Conservation (phyloP, 2,329 filamentous ascomycete species). For the Drechslerella coelobrocha region DNA sequence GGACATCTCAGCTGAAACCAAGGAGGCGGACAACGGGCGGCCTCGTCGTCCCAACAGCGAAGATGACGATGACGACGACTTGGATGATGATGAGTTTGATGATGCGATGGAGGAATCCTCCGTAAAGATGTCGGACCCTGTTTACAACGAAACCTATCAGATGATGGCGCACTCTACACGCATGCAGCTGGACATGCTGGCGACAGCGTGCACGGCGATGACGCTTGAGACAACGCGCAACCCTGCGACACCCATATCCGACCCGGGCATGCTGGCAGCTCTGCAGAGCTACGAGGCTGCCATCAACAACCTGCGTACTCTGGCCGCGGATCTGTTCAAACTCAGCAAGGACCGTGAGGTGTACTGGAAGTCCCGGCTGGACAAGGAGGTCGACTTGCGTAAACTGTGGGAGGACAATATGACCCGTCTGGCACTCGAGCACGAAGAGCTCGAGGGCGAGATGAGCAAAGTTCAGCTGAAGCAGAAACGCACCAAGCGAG, state of each 20-base stretch:
- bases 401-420: conserved; percentile 99
- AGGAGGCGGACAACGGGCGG: conserved; percentile 39
- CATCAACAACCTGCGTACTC: conserved; percentile 81
- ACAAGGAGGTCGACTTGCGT: conserved; percentile 87
- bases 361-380: conserved; percentile 94
- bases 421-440: conserved; percentile 92
- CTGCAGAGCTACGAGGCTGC: conserved; percentile 86
- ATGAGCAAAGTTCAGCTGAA: conserved; percentile 61
- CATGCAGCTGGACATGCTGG: conserved; percentile 87
- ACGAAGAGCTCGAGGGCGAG: conserved; percentile 85
- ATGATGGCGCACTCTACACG: conserved; percentile 96
- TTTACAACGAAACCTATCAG: conserved; percentile 90
- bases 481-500: conserved; percentile 46
- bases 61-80: conserved; percentile 58
- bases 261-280: conserved; percentile 77
- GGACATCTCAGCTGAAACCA: conserved; percentile 39
- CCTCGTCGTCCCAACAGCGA: conserved; percentile 56
- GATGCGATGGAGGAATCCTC: conserved; percentile 80
- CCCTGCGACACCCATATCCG: conserved; percentile 74
- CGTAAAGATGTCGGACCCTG: conserved; percentile 70
- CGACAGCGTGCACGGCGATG: conserved; percentile 82
- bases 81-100: conserved; percentile 69
- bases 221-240: conserved; percentile 73
- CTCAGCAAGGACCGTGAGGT: conserved; percentile 93
- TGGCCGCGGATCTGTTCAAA: conserved; percentile 84